Conservation (phyloP, 2,329 filamentous ascomycete species). For the Fusarium illudens region DNA sequence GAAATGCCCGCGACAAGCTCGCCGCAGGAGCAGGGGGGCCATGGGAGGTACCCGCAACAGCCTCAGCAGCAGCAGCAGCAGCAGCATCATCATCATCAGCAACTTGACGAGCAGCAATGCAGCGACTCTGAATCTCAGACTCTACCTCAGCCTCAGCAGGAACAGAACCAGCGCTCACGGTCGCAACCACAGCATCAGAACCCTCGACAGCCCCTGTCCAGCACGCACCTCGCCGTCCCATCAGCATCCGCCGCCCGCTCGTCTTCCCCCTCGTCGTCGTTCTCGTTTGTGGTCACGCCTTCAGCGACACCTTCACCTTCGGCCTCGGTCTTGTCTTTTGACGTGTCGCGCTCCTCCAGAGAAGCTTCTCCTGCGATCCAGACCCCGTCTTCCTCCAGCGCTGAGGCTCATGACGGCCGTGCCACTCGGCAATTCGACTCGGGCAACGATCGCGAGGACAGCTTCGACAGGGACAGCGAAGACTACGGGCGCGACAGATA, state of each 20-base stretch:
- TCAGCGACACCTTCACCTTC: conserved; percentile 27
- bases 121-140: conserved; percentile 16
- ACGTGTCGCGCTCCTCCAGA: conserved; percentile 21
- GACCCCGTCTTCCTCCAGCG: conserved; percentile 34
- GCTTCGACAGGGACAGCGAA: conserved; percentile 12
- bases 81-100: conserved; percentile 29
- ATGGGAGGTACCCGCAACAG: conserved; percentile 32
- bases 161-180: conserved; percentile 27
- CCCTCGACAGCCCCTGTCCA: conserved; percentile 7
- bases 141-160: conserved; percentile 7
- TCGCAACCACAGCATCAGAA: conserved; percentile 16
- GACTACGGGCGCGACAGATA: conserved; percentile 11
- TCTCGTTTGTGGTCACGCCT: conserved; percentile 23
- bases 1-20: conserved; percentile 39
- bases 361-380: conserved; percentile 25
- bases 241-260: conserved; percentile 22
- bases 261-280: conserved; percentile 32
- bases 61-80: conserved; percentile 21
- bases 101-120: conserved; percentile 24
- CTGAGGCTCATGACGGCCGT: conserved; percentile 22
- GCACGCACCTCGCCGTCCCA: conserved; percentile 20
- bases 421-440: conserved; percentile 12
- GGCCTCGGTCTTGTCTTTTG: conserved; percentile 22
- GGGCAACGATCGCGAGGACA: conserved; percentile 1
- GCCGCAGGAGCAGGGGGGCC: conserved; percentile 32